Conservation (phyloP, 164 flowering plant species). For the Magnolia officinalis region DNA sequence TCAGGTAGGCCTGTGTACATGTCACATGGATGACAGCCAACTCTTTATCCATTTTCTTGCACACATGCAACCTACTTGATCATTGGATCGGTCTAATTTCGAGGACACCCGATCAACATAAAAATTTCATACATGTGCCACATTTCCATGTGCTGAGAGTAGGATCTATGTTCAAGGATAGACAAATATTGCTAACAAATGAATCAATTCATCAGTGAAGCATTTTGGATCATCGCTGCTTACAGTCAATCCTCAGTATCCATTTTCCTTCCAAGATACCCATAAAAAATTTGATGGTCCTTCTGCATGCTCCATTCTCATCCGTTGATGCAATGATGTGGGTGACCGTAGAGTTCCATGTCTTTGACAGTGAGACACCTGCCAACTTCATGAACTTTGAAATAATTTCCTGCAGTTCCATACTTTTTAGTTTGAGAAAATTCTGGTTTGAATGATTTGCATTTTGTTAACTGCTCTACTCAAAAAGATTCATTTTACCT, state of each 20-base stretch:
- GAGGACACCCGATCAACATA: background rate
- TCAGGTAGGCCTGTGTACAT: background rate
- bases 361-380: constrained; percentile 47
- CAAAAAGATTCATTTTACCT: constrained; percentile 36
- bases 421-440: background rate
- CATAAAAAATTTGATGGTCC: constrained; percentile 84
- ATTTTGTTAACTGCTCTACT: background rate
- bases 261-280: constrained; percentile 94
- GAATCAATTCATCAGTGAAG: background rate
- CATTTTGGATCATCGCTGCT: constrained; percentile 24
- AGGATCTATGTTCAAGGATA: background rate
- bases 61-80: background rate
- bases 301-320: constrained; percentile 81
- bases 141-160: background rate
- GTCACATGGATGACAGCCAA: background rate
- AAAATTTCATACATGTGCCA: background rate
- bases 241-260: constrained; percentile 82
- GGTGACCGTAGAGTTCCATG: constrained; percentile 67
- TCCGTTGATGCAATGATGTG: constrained; percentile 89
- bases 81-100: background rate
- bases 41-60: background rate
- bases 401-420: constrained; percentile 59
- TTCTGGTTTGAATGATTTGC: background rate
- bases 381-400: constrained; percentile 52
- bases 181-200: background rate